phyloP scores from a whole-genome alignment of 805 yeast species.

The Lachancea fermentati region DNA sequence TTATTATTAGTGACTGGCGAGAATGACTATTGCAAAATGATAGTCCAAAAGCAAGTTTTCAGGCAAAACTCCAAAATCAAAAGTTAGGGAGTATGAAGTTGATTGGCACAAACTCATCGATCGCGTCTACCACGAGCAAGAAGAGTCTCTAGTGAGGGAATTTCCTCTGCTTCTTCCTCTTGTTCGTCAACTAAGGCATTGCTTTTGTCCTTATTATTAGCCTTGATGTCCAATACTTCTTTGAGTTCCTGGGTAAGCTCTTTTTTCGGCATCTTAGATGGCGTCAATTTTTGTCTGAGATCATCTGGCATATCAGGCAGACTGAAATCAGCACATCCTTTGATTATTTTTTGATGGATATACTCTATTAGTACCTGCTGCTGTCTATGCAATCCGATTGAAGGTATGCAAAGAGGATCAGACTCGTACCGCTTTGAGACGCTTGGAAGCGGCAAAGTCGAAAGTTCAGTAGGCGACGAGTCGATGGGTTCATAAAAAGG shows the following conservation, averaged over 20 bases:
- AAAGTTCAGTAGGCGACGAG: neutral
- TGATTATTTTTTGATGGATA: conserved; percentile 18
- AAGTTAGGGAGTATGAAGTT: neutral
- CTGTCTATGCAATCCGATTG: conserved; percentile 29
- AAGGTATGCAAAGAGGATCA: conserved; percentile 27
- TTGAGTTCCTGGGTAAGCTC: conserved; percentile 9
- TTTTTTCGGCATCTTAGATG: conserved; percentile 17
- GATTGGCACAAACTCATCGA: neutral
- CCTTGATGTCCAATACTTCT: conserved; percentile 19
- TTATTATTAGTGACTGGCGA: too few species aligned
- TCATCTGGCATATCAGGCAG: conserved; percentile 28
- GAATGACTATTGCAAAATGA: too few species aligned
- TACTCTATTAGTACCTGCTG: conserved; percentile 24
- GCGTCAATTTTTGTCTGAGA: conserved; percentile 16
- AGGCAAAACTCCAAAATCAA: neutral
- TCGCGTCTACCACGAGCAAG: conserved; percentile 15
- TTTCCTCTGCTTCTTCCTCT: conserved; percentile 12
- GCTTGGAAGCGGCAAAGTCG: conserved; percentile 23
- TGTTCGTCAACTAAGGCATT: conserved; percentile 5
- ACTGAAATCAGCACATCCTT: conserved; percentile 16
- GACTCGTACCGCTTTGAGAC: too few species aligned
- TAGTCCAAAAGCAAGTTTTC: too few species aligned
- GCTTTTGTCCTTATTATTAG: conserved; percentile 4
- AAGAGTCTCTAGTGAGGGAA: conserved; percentile 21
- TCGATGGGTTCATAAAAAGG: conserved; percentile 4